Base-by-base conservation (phyloP, 306 rosid genomes). In the Lathyrus tuberosus region DNA sequence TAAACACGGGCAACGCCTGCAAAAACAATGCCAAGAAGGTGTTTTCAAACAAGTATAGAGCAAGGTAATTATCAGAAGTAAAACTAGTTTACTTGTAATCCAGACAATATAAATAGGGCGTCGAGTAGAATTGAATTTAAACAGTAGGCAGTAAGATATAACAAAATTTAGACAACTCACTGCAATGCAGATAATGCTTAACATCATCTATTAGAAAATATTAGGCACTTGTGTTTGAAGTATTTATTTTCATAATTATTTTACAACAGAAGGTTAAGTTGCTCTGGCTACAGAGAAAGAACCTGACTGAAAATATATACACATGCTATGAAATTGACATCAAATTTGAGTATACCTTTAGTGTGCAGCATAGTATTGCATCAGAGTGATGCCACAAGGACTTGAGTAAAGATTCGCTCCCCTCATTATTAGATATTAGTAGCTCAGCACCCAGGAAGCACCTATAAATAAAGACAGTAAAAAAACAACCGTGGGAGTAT, bases 301-400 rank as follows among this genome's bases (percentile, higher is more conserved):
- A 48, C 5, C 10, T 17, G 15, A 44, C 3, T 12, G 52, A 62
- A 64, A 35, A 17, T 15, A 10, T 17, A 3, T 2, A 18, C n/a
- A 18, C 24, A 24, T 20, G 26, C 24, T 13, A 10, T 48, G n/a
- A 60, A 72, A 26, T 1, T 26, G 41, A 64, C 62, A 75, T 52
- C n/a, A 72, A 57, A 53, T 30, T 48, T 35, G 53, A 46, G 65
- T 65, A 77, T 70, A 92, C 98, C 93, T 92, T 92, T 60, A 90
- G 71, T 22, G 96, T 88, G 83, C 98, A 92, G 81, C 98, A 92
- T 83, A 92, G 67, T 65, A 92, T 76, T 47, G 96, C 96, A 73
- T 92, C 96, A 0, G 96, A 86, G 78, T 90, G 96, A 88, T 90
- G 98, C 98, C 98, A 92, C 79, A 92, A 71, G 63, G 93, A 77